These are phyloP conservation scores for Trypanosoma theileri DNA, from an alignment of 208 protist genomes.

Conservation along the genomic window DNA sequence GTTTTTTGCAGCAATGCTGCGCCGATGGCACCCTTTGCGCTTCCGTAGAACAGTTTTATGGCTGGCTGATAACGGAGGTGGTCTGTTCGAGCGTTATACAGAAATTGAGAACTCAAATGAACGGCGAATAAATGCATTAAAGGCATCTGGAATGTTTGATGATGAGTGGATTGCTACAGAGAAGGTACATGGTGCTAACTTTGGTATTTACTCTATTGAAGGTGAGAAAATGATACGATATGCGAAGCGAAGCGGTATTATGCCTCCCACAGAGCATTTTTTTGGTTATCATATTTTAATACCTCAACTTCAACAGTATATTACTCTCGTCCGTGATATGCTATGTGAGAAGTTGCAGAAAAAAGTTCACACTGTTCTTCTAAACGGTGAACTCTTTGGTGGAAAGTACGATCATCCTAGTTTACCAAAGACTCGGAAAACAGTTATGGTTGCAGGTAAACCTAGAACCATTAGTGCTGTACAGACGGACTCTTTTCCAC, in stretches of 20 bases:
- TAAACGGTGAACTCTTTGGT: conserved; percentile 88
- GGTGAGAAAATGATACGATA: conserved; percentile 56
- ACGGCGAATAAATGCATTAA: conserved; percentile 58
- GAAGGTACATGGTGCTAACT: conserved; percentile 90
- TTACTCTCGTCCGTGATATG: conserved; percentile 38
- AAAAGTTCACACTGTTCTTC: conserved; percentile 47
- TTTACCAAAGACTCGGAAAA: conserved; percentile 43
- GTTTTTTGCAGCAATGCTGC: conserved; percentile 23
- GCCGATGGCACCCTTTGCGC: conserved; percentile 8
- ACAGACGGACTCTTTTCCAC: conserved; percentile 80
- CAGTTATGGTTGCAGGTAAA: conserved; percentile 53
- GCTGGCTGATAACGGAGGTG: conserved; percentile 30
- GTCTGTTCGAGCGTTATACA: conserved; percentile 76
- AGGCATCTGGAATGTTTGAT: conserved; percentile 45
- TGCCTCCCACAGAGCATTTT: conserved; percentile 78
- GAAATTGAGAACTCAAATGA: conserved; percentile 84
- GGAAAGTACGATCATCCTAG: conserved; percentile 86
- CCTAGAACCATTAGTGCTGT: conserved; percentile 55
- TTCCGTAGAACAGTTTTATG: conserved; percentile 30
- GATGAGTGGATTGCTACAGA: conserved; percentile 90
- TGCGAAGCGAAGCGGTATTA: conserved; percentile 82
- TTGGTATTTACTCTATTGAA: conserved; percentile 80
- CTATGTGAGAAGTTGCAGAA: conserved; percentile 35
- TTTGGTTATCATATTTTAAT: conserved; percentile 85
- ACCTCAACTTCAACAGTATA: conserved; percentile 59